Evolutionary conservation across 2,329 filamentous ascomycete species (phyloP), one percentile per base, ranked within the genome.

Genomic region (Epichloe glyceriae): DNA sequence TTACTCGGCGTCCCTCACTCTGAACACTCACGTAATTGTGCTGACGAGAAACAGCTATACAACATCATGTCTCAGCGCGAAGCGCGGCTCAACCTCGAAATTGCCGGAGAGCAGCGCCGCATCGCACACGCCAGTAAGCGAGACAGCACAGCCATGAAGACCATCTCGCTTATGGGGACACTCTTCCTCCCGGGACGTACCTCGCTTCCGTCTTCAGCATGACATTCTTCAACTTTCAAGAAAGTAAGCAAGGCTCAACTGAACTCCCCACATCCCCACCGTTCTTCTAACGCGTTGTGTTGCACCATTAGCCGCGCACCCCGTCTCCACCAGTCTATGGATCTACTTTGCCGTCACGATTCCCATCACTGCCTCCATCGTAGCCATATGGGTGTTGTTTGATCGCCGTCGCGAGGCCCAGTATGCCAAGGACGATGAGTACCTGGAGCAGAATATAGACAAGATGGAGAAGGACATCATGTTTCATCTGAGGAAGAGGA

Each of bases 41-140:
- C 22, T 26, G n/a, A 35, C 34, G 33, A 7, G 4, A 7, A 6
- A 6, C 51, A 82, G 78, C 67, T 83, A 7, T 83, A 82, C 63
- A 83, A 82, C 62, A 79, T 83, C 62, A 81, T 82, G 61, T 77
- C 78, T 4, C 79, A 83, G 65, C 77, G 79, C 49, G 80, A 83
- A 61, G 79, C 77, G 5, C 77, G 80, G 53, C 72, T 83, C 51
- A 82, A 80, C 57, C 74, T 83, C 46, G 72, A 82, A 60, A 83
- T 80, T 63, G 78, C 78, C 7, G 74, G 73, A 53, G 76, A 80
- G 56, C 78, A 82, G 62, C 72, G 77, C 17, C 70, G 76, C 26
- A 71, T 82, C 50, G 77, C 78, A 3, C 75, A 81, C 58, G 75
- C 76, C 14, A 76, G 76, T 58, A 81, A 81, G 62, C 71, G 78